Evolutionary conservation across 1,284 basidiomycete species (phyloP), one percentile per base, ranked within the genome.

Genomic region (Heliocybe sulcata): DNA sequence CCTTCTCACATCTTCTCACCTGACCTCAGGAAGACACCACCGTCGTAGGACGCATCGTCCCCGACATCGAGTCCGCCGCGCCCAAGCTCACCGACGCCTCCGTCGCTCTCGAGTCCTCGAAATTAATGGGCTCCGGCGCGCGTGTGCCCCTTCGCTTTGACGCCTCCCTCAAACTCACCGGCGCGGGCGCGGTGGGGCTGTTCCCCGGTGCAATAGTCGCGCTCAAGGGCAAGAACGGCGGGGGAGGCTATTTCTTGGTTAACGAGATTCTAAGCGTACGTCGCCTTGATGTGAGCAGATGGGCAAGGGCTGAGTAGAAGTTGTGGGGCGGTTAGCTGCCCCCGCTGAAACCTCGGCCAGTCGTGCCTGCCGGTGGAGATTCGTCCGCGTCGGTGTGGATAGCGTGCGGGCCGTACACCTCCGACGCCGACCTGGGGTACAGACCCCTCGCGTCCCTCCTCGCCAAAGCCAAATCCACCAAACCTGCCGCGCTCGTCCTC

Each of bases 201-300:
- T 99, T 95, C 65, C 93, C 94, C 0, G 97, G 97, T 1, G 86
- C 87, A 38, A 85, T 99, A 49, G 87, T 90, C 0, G 92, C 89
- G 2, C 67, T 98, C n/a, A 89, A 84, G 60, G 97, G 97, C 0
- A 82, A 82, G 63, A 98, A 98, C 67, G 94, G 94, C 1, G 92
- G 93, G 1, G 94, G 92, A 3, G 86, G 83, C 1, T 85, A 83
- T 67, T 99, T 98, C 66, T 77, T 85, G 14, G 94, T 89, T 0
- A 82, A 83, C 25, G 94, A 98, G 65, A 77, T 98, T 12, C 69
- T 98, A 35, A 76, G 87, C 62, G 94, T 90, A 59, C 56, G 75
- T 67, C 20, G 63, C 0, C 49, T 42, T 16, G 9, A 16, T 35
- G 9, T 42, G 31, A 23, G 33, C 16, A 16, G 33, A 9, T 9